A percentile compares a stretch with the other conserved stretches of the same genome.
Evolutionary conservation across 2,329 filamentous ascomycete genomes (phyloP).

Genomic region (Cladosporium sp.): DNA sequence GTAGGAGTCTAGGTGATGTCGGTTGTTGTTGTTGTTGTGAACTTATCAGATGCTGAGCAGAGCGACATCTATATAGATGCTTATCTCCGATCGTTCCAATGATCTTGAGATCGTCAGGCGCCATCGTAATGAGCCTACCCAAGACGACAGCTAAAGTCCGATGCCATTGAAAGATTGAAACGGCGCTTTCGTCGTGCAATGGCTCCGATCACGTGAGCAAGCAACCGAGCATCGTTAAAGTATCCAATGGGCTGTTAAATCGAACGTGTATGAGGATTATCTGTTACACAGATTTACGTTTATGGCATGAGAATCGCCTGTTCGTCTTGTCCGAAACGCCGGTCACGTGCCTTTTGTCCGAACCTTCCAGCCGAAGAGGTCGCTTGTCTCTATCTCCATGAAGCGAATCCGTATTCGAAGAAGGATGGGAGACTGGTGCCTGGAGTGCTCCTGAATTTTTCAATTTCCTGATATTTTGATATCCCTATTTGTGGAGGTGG

Average conservation of each 20-base stretch:
- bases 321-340: slow-evolving; percentile 4
- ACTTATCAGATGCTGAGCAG: neutral
- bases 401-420: too few relatives aligned
- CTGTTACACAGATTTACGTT: too few relatives aligned
- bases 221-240: too few relatives aligned
- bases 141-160: neutral
- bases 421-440: too few relatives aligned
- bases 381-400: neutral
- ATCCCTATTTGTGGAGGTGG: too few relatives aligned
- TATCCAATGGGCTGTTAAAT: too few relatives aligned
- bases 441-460: too few relatives aligned
- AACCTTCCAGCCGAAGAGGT: neutral
- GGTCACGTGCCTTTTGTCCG: neutral
- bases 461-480: too few relatives aligned
- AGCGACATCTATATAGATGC: neutral
- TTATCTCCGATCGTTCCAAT: neutral
- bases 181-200: neutral
- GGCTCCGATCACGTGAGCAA: neutral
- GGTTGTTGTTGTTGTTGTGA: neutral
- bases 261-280: too few relatives aligned
- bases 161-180: too few relatives aligned
- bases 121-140: neutral
- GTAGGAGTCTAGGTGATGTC: neutral
- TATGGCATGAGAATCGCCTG: neutral
- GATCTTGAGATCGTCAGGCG: neutral